phyloP scores from a whole-genome alignment of 257 asterid genomes.

The Verbena officinalis region DNA sequence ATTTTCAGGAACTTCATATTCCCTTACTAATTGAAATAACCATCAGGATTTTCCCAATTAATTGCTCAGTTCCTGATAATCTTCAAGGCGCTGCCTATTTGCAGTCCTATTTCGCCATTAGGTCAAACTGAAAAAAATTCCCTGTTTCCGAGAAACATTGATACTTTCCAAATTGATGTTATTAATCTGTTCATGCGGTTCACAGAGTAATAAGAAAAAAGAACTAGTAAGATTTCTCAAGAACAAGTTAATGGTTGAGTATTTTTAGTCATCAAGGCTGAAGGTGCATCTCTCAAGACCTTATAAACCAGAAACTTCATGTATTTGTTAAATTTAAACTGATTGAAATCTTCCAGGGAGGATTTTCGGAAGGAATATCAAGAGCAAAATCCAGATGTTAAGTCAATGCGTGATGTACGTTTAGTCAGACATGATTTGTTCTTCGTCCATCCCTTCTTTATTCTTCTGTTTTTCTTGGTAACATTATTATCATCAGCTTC shows the following conservation, averaged over 20 bases:
- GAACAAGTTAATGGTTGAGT: neutral
- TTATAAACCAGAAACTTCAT: neutral
- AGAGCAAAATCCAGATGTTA: constrained; percentile 78
- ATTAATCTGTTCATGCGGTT: constrained; percentile 7
- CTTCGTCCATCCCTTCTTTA: too few species aligned
- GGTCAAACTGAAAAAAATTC: constrained; percentile 3
- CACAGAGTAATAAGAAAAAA: too few species aligned
- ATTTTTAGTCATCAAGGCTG: neutral
- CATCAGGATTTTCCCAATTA: neutral
- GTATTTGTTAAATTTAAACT: constrained; percentile 13
- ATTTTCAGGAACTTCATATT: neutral
- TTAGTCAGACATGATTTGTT: constrained; percentile 16
- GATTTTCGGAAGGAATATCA: constrained; percentile 93
- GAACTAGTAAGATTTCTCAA: too few species aligned
- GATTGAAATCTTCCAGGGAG: constrained; percentile 60
- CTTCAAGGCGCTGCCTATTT: neutral
- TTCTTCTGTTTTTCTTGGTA: neutral
- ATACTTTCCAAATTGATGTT: neutral
- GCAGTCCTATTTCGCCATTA: neutral
- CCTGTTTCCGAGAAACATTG: neutral
- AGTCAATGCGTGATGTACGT: constrained; percentile 90
- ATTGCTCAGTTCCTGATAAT: neutral
- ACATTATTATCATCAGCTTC: constrained; percentile 17
- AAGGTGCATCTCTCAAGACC: neutral
- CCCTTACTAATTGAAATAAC: neutral